phyloP scores from a whole-genome alignment of 108 stramenopile species.

The Cylindrotheca closterium region DNA sequence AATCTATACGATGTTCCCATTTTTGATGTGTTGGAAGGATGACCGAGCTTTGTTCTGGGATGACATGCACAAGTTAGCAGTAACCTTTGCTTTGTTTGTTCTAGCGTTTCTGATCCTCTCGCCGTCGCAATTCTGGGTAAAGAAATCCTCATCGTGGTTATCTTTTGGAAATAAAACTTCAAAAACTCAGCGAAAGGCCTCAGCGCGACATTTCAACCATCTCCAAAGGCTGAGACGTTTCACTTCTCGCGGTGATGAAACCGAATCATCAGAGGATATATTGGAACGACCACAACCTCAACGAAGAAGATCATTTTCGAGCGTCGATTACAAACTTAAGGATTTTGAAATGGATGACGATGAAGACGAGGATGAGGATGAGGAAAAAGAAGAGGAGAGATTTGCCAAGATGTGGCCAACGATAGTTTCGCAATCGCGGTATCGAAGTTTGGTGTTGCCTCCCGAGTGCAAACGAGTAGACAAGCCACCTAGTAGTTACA shows the following conservation, averaged over 20 bases:
- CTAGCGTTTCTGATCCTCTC: constrained; percentile 27
- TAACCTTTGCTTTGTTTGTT: constrained; percentile 27
- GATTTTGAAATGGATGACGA: constrained; percentile 16
- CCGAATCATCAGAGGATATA: not conserved
- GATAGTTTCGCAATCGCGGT: constrained; percentile 45
- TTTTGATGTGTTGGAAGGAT: constrained; percentile 31
- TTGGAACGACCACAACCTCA: constrained; percentile 13
- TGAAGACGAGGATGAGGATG: constrained; percentile 21
- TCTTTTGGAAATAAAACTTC: not conserved
- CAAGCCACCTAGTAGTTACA: constrained; percentile 11
- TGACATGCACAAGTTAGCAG: constrained; percentile 25
- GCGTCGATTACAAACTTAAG: constrained; percentile 9
- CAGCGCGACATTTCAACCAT: not conserved
- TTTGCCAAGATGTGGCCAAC: constrained; percentile 63
- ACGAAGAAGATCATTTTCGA: constrained; percentile 29
- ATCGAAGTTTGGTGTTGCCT: constrained; percentile 59
- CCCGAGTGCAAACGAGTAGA: constrained; percentile 72
- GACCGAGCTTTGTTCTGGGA: constrained; percentile 20
- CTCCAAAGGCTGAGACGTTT: not conserved
- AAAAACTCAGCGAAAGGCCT: not conserved
- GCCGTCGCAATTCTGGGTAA: constrained; percentile 16
- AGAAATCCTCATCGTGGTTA: not conserved
- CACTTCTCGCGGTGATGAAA: not conserved
- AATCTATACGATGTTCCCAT: constrained; percentile 29
- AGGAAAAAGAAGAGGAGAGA: constrained; percentile 67